Percentiles rank a stretch among this genome's conserved stretches.
These are phyloP conservation scores for Allantophomopsis cytisporea DNA, from an alignment of 2,329 filamentous ascomycete species.

Conservation along the genomic window DNA sequence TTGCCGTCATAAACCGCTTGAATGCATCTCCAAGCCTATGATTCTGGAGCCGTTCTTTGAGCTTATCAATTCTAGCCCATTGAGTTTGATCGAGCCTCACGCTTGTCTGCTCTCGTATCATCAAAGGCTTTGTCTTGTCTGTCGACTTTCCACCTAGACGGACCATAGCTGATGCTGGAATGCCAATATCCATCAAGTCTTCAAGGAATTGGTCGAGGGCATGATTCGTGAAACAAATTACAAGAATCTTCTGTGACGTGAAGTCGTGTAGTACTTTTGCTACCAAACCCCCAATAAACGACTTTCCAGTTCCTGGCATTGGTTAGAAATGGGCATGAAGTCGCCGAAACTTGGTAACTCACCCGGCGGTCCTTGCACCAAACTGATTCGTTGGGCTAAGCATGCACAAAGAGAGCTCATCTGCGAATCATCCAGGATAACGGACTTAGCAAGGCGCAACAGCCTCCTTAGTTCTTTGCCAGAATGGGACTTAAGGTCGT, in stretches of 20 bases:
- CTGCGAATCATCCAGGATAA: slow-evolving; percentile 39
- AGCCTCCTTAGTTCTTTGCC: slow-evolving; percentile 17
- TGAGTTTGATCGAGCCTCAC: slow-evolving; percentile 18
- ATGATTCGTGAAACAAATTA: slow-evolving; percentile 58
- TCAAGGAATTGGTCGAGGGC: slow-evolving; percentile 52
- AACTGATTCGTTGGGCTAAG: slow-evolving; percentile 35
- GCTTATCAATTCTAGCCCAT: slow-evolving; percentile 26
- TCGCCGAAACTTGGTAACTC: slow-evolving; percentile 1
- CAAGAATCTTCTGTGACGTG: slow-evolving; percentile 38
- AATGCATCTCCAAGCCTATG: slow-evolving; percentile 14
- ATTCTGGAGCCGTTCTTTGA: slow-evolving; percentile 21
- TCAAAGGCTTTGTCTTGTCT: slow-evolving; percentile 29
- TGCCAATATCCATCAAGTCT: slow-evolving; percentile 46
- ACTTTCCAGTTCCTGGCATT: slow-evolving; percentile 55
- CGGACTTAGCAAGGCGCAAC: slow-evolving; percentile 15
- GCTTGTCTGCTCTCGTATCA: slow-evolving; percentile 26
- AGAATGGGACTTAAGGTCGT: slow-evolving; percentile 8
- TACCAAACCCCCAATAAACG: slow-evolving; percentile 54
- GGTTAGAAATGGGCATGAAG: slow-evolving; percentile 3
- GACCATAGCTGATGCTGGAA: slow-evolving; percentile 34
- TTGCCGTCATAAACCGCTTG: slow-evolving; percentile 5
- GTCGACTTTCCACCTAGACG: slow-evolving; percentile 50
- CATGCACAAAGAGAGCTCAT: slow-evolving; percentile 38
- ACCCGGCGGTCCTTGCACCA: slow-evolving; percentile 61
- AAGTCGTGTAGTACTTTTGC: slow-evolving; percentile 38